Conservation (phyloP, 2,329 filamentous ascomycete species). For the Mollisiaceae sp. region DNA sequence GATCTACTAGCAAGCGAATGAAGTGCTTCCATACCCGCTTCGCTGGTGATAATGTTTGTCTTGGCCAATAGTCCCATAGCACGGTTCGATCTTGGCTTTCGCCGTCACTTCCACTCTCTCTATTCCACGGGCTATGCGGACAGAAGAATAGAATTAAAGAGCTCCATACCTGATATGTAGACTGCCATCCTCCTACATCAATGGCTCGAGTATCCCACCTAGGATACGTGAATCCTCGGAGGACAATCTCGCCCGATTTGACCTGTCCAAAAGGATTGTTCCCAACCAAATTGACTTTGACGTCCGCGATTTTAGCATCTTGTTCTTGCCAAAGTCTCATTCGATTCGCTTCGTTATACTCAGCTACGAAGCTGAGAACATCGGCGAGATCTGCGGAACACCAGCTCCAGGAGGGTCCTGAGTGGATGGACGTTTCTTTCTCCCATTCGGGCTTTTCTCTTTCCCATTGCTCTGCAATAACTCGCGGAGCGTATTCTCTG, state of each 20-base stretch:
- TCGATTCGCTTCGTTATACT: constrained; percentile 7
- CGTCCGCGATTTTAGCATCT: constrained; percentile 11
- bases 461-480: constrained; percentile 5
- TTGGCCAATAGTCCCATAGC: constrained; percentile 16
- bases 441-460: constrained; percentile 15
- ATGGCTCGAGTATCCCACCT: constrained; percentile 13
- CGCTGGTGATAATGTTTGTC: constrained; percentile 5
- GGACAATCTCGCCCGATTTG: constrained; percentile 3
- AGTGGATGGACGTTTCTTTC: background rate
- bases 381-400: constrained; percentile 4
- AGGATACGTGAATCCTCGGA: constrained; percentile 9
- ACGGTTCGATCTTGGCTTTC: background rate
- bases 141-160: constrained; percentile 4
- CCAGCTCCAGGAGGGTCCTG: constrained; percentile 20
- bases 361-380: constrained; percentile 8
- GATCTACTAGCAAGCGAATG: constrained; percentile 3
- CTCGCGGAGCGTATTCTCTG: background rate
- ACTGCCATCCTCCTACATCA: background rate
- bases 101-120: background rate
- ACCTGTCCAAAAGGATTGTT: constrained; percentile 12
- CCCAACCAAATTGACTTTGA: background rate
- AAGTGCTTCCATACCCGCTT: constrained; percentile 7
- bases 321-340: constrained; percentile 12
- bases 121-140: constrained; percentile 17
- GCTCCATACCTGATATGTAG: constrained; percentile 6